Base-by-base conservation (phyloP, 768 basidiomycete genomes). In the Lentinula edodes region DNA sequence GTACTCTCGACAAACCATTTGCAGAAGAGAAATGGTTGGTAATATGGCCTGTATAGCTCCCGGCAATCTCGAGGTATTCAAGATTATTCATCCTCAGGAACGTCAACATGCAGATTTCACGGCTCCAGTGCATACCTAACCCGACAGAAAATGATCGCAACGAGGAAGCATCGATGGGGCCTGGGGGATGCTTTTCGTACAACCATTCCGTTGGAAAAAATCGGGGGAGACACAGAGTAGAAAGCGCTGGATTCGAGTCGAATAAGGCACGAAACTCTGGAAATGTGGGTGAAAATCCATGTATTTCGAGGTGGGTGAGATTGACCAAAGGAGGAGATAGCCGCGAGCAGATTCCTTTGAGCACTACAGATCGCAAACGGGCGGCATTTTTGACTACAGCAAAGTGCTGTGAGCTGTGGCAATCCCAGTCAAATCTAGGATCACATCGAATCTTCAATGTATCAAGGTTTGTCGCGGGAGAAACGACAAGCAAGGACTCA, bases 11-110 rank as follows among this genome's bases (percentile, higher is more conserved):
- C 16, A 58, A 35, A 18, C 42, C 56, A 18, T 58, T 58, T 5
- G 9, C 15, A 5, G 41, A 18, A 16, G 42, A 58, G 20, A 58
- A 58, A n/a, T 58, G 43, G 16, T 34, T 58, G 28, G 38, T 13
- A 42, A 58, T 34, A 35, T 16, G 13, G 7, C 13, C 6, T 18
- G 1, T 4, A 5, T 1, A 16, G n/a, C 60, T 61, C 50, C 65
- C 66, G 2, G 41, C 28, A 9, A 74, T 52, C 53, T 75, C 75
- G 1, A 76, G 67, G 57, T 68, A 70, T 66, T 74, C 69, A 12
- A 76, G 66, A 42, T 75, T 73, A 12, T 66, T 65, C 55, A 66
- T 52, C 15, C 46, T 56, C 12, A 76, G 61, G 28, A 46, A 63
- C 3, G 66, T 48, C 13, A 76, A 61, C 15, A 65, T 54, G 43